Percentiles rank a stretch among this genome's conserved stretches.
phyloP scores from a whole-genome alignment of 2,329 filamentous ascomycete genomes.

The Tolypocladium amazonense region DNA sequence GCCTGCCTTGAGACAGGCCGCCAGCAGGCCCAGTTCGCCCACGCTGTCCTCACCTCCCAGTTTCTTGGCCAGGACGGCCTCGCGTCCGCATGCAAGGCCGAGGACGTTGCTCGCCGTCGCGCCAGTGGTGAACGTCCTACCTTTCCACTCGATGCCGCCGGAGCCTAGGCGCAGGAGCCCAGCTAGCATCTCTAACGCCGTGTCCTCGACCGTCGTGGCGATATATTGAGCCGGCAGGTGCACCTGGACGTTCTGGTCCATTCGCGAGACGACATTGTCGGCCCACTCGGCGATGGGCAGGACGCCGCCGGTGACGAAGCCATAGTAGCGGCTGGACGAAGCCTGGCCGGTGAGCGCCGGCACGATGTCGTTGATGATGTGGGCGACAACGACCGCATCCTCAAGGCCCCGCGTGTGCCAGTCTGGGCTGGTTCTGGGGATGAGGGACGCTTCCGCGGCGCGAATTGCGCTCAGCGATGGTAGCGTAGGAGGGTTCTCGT shows the following conservation, averaged over 20 bases:
- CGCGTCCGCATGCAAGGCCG: constrained; percentile 56
- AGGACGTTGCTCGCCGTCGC: constrained; percentile 73
- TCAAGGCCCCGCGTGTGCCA: constrained; percentile 19
- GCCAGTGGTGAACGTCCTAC: constrained; percentile 45
- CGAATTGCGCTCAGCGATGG: constrained; percentile 23
- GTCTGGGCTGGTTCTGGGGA: constrained; percentile 9
- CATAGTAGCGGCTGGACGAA: constrained; percentile 63
- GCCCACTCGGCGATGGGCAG: constrained; percentile 73
- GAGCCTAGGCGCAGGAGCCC: constrained; percentile 49
- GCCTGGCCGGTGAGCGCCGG: constrained; percentile 57
- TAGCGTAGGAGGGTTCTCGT: constrained; percentile 22
- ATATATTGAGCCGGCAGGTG: constrained; percentile 70
- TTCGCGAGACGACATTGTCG: constrained; percentile 70
- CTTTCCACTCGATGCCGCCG: constrained; percentile 41
- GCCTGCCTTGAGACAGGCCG: constrained; percentile 53
- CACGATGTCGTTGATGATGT: constrained; percentile 35
- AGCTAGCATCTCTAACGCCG: constrained; percentile 57
- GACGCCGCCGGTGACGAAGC: constrained; percentile 76
- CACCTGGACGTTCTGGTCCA: constrained; percentile 78
- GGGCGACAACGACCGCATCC: constrained; percentile 20
- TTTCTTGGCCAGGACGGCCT: constrained; percentile 42
- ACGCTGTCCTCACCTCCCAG: constrained; percentile 32
- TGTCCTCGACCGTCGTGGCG: constrained; percentile 65
- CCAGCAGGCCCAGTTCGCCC: constrained; percentile 58
- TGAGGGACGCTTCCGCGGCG: constrained; percentile 29